Evolutionary conservation across 805 yeast species (phyloP).

Genomic region (Jamesozyma hellenica): DNA sequence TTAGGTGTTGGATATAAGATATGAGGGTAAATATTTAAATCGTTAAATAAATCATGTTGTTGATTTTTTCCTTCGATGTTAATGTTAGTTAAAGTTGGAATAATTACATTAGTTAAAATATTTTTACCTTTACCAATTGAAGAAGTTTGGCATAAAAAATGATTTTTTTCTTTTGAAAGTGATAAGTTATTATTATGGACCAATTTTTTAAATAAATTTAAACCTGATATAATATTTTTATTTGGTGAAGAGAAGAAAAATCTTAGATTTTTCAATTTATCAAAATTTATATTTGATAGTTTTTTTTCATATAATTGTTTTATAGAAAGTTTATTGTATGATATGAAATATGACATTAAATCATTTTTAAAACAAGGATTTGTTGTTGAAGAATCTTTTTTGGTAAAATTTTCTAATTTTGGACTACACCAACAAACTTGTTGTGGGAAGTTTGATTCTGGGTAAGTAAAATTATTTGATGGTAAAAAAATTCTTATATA

Average conservation of each 20-base stretch:
- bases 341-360: constrained; percentile 35
- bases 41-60: not conserved
- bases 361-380: constrained; percentile 36
- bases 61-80: not conserved
- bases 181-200: not conserved
- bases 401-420: constrained; percentile 13
- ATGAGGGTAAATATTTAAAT: constrained; percentile 11
- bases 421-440: constrained; percentile 64
- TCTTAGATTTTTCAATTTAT: constrained; percentile 36
- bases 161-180: constrained; percentile 1
- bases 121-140: constrained; percentile 15
- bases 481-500: constrained; percentile 44
- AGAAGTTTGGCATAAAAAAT: constrained; percentile 30
- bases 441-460: constrained; percentile 48
- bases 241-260: constrained; percentile 51
- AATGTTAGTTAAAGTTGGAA: constrained; percentile 14
- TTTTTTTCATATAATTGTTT: constrained; percentile 19
- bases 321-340: constrained; percentile 31
- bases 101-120: constrained; percentile 19
- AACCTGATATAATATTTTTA: constrained; percentile 24
- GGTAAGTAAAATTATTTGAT: constrained; percentile 46
- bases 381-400: not conserved
- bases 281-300: constrained; percentile 36
- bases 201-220: constrained; percentile 9
- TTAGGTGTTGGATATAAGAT: constrained; percentile 22